Conservation (phyloP, 306 rosid genomes). For the Prunus campanulata region DNA sequence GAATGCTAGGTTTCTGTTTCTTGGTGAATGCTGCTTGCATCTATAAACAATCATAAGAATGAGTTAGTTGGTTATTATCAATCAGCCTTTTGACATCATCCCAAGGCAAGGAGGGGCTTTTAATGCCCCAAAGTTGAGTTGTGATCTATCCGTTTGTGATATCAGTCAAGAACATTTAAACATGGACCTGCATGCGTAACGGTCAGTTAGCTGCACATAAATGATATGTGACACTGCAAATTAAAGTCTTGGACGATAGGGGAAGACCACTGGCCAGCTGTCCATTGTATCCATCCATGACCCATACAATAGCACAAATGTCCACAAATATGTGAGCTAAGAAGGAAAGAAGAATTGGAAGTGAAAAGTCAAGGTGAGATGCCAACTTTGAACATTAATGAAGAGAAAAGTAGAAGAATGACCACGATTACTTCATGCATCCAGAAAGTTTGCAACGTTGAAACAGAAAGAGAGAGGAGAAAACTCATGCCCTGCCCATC, state of each 20-base stretch:
- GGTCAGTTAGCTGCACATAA: background rate
- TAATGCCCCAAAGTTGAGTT: no score
- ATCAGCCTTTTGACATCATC: no score
- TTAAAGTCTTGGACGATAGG: background rate
- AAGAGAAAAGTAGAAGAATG: background rate
- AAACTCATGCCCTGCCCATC: background rate
- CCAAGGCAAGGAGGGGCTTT: no score
- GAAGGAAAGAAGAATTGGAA: background rate
- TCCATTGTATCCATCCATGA: background rate
- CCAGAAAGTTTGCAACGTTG: no score
- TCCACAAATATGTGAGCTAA: background rate
- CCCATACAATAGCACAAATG: background rate
- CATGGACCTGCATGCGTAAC: background rate
- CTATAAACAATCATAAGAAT: no score
- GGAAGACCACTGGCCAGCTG: background rate
- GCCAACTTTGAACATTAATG: background rate
- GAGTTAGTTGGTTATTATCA: no score
- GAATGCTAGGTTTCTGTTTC: no score
- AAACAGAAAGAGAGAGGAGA: background rate
- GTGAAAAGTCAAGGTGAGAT: background rate
- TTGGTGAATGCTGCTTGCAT: no score
- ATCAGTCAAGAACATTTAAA: background rate
- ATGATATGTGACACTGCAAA: background rate
- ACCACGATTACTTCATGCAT: background rate
- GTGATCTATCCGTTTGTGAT: background rate